These are phyloP conservation scores for Artemisia argyi DNA, from an alignment of 129 eudicot species.

Conservation along the genomic window DNA sequence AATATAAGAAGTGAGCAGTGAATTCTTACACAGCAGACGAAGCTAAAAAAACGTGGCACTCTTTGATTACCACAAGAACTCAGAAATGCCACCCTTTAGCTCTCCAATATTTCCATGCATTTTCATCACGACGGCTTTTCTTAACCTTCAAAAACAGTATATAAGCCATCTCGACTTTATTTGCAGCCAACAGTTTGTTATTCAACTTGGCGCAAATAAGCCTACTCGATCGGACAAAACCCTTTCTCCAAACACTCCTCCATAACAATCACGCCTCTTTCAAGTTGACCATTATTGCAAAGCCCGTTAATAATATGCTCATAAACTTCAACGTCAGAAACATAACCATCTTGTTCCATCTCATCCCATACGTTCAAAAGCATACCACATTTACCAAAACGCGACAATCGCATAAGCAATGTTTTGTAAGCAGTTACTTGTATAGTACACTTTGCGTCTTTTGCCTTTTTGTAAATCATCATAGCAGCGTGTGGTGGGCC, in stretches of 20 bases:
- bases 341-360: slow-evolving; percentile 68
- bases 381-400: slow-evolving; percentile 93
- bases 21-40: too few species aligned
- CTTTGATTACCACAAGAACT: neutral
- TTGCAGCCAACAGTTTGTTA: slow-evolving; percentile 61
- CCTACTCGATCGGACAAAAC: slow-evolving; percentile 76
- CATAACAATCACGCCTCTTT: slow-evolving; percentile 56
- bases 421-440: slow-evolving; percentile 69
- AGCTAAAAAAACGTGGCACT: too few species aligned
- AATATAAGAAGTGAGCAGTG: too few species aligned
- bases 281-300: slow-evolving; percentile 86
- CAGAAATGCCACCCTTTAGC: slow-evolving; percentile 88
- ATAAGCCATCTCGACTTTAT: slow-evolving; percentile 73
- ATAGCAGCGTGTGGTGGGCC: slow-evolving; percentile 97
- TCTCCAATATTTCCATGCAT: slow-evolving; percentile 75
- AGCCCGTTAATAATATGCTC: slow-evolving; percentile 73
- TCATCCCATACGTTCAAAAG: slow-evolving; percentile 75
- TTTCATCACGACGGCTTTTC: slow-evolving; percentile 62
- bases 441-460: slow-evolving; percentile 53
- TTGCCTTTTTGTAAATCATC: slow-evolving; percentile 72
- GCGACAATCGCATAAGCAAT: slow-evolving; percentile 69
- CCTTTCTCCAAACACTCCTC: slow-evolving; percentile 79
- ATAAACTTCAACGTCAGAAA: slow-evolving; percentile 76
- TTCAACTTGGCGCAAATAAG: slow-evolving; percentile 66
- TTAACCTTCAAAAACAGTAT: slow-evolving; percentile 70